Base-by-base conservation (phyloP, 495 filamentous ascomycete genomes). In the Penicillium maclennaniae region DNA sequence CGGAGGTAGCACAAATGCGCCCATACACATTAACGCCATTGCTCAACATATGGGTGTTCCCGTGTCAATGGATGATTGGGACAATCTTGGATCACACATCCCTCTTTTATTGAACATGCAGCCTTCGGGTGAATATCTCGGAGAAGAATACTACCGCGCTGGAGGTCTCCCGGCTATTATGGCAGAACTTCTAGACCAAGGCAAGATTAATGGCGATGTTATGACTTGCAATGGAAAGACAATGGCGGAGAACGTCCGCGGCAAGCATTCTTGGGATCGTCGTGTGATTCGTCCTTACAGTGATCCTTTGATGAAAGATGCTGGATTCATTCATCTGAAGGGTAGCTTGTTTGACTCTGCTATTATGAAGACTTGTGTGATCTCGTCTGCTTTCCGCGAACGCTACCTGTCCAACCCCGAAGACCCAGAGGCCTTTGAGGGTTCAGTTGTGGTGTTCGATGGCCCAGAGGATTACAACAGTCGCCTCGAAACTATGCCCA, bases 361-460 rank as follows among this genome's bases (percentile, higher is more conserved):
- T 4, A 80, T 82, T 52, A 80, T 82, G 78, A 80, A 82, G 58
- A 82, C 76, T 1, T 80, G 73, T 31, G 79, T 80, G 16, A 79
- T 82, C 42, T 79, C 78, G 4, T 58, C 70, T 2, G 69, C 66
- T 21, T 80, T 82, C 58, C 59, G 74, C 39, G 37, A 73, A 39
- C 67, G 62, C 16, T 80, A 78, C 39, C 64, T 80, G 7, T 73
- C 75, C 26, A 72, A 79, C 44, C 75, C 78, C 9, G 60, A 73
- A 1, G 78, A 80, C 41, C 78, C 69, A 1, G 75, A 78, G 39
- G 77, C 78, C 4, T 81, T 82, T 54, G 79, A 80, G 54, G 69
- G 73, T 1, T 61, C 67, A 1, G 76, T 79, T 12, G 72, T 72
- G 7, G 75, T 79, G 1, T 82, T 81, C 48, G 79, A 82, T 28